Percentiles rank a stretch among this genome's conserved stretches.
Evolutionary conservation across 257 asterid species (phyloP).

Genomic region (Gentiana straminea): DNA sequence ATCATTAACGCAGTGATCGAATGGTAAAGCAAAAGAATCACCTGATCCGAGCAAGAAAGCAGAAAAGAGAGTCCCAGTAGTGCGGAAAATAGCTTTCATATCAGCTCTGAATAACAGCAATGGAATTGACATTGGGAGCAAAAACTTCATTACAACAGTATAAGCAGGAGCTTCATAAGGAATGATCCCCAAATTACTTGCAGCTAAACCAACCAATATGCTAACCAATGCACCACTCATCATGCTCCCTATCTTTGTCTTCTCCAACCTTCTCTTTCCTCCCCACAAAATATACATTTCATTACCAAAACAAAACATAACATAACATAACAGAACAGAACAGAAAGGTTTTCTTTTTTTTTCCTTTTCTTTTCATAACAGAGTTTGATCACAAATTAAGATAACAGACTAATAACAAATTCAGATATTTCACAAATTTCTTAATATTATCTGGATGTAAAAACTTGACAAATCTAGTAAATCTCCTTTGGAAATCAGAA

Average conservation of each 20-base stretch:
- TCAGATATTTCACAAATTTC: too few relatives aligned
- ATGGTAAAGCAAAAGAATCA: constrained; percentile 2
- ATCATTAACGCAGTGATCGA: too few relatives aligned
- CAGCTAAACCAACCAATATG: constrained; percentile 60
- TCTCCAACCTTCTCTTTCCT: constrained; percentile 58
- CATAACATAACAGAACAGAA: too few relatives aligned
- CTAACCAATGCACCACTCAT: constrained; percentile 76
- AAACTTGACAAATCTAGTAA: too few relatives aligned
- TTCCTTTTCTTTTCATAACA: too few relatives aligned
- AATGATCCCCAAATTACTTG: constrained; percentile 76
- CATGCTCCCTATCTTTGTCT: constrained; percentile 78
- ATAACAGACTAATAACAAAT: too few relatives aligned
- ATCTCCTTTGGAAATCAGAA: too few relatives aligned
- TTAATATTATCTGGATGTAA: too few relatives aligned
- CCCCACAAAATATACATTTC: constrained; percentile 7
- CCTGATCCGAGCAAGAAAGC: constrained; percentile 86
- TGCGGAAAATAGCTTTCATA: constrained; percentile 37
- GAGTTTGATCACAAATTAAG: too few relatives aligned
- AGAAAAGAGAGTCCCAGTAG: constrained; percentile 59
- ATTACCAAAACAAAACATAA: constrained; percentile 5
- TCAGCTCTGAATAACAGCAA: constrained; percentile 72
- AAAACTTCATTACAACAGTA: constrained; percentile 47
- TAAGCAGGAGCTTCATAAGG: constrained; percentile 69
- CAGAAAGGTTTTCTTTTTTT: too few relatives aligned
- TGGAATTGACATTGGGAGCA: constrained; percentile 69